Evolutionary conservation across 352 stramenopile species (phyloP).

Genomic region (Globisporangium lucens): DNA sequence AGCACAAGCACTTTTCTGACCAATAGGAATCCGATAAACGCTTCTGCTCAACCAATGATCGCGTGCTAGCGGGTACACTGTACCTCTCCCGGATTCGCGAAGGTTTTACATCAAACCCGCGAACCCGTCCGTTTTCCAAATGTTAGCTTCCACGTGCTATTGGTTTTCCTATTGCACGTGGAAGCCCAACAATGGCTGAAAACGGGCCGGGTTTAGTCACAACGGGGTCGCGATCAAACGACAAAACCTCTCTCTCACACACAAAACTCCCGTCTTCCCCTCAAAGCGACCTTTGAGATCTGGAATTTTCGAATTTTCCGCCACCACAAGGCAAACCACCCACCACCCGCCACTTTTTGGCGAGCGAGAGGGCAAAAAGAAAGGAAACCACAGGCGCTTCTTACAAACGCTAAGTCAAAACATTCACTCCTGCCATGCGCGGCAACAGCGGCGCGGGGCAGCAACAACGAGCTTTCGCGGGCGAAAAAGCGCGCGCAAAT

Average conservation of each 20-base stretch:
- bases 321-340: background rate
- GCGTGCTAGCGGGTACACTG: background rate
- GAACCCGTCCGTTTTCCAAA: background rate
- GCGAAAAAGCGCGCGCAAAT: conserved; percentile 13
- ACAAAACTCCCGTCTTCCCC: too few relatives aligned
- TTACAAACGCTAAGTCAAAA: conserved; percentile 12
- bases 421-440: conserved; percentile 3
- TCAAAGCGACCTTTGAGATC: conserved; percentile 9
- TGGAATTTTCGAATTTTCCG: conserved; percentile 17
- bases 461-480: conserved; percentile 1
- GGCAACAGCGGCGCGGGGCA: too few relatives aligned
- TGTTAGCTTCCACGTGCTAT: too few relatives aligned
- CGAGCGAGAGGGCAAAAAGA: conserved; percentile 2
- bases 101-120: background rate
- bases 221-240: too few relatives aligned
- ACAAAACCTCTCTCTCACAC: too few relatives aligned
- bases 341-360: background rate
- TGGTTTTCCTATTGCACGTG: too few relatives aligned
- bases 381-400: background rate
- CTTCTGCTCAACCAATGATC: background rate
- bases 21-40: background rate
- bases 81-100: background rate
- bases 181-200: background rate
- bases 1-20: background rate
- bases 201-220: background rate